Base-by-base conservation (phyloP, 176 grass and related monocot genomes). In the Rhynchospora tenuis region DNA sequence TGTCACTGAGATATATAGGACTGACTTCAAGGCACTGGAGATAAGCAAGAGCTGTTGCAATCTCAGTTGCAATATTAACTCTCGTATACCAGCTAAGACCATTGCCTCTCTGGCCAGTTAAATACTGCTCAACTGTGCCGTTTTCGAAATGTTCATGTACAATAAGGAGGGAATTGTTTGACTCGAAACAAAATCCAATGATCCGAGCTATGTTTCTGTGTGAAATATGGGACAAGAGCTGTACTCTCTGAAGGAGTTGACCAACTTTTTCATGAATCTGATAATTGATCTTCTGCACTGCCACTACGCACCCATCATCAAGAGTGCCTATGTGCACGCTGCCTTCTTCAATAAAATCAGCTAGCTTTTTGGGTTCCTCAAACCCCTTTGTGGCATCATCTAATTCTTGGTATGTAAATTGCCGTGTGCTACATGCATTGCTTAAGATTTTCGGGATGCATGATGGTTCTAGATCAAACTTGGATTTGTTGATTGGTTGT, bases 341-440 rank as follows among this genome's bases (percentile, higher is more conserved):
- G 68, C 89, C 90, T 12, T 88, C 90, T 2, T 47, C 69, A 71
- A 84, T 19, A 87, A 82, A 80, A 57, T 86, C 79, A 50, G 73
- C 59, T 16, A 87, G 38, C 29, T 63, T 88, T 71, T 91, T 89
- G 22, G 88, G 75, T 38, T 91, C 50, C 82, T 92, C 88, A 62
- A 93, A 92, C 57, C 88, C 84, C 56, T 83, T 89, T 12, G 84
- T 93, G 2, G 96, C 96, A 55, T 90, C 85, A 56, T 95, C 90
- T 77, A 99, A 84, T 90, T 99, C 91, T 83, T 99, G 82, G 81
- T 93, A 99, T 76, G 91, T 99, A 86, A 95, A 99, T 44, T 92
- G 91, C 51, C 43, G 79, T 55, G 91, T 86, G 75, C 84, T 80
- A 54, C 89, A 99, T 19, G 84, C 83, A 50, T 87, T 86, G 8